Conservation (phyloP, 768 basidiomycete genomes). For the Mycena vulgaris region DNA sequence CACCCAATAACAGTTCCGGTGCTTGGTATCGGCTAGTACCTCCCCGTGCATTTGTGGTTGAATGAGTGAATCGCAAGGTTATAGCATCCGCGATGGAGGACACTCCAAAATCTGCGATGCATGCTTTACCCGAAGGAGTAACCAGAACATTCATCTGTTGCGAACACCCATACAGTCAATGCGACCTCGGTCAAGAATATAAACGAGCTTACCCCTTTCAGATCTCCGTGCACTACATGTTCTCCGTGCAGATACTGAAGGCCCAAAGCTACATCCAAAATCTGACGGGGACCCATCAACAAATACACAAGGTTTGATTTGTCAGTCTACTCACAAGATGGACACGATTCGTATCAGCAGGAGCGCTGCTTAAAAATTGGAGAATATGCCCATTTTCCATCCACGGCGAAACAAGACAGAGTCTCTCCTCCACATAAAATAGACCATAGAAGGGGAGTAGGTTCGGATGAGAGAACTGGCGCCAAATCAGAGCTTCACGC, state of each 20-base stretch:
- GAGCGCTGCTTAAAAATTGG: too few relatives aligned
- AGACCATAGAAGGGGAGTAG: conserved; percentile 36
- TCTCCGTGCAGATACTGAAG: conserved; percentile 28
- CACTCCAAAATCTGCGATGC: conserved; percentile 36
- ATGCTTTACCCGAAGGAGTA: conserved; percentile 34
- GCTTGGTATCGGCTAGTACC: too few relatives aligned
- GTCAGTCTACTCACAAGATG: too few relatives aligned
- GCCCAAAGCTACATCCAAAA: too few relatives aligned
- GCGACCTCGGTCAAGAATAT: too few relatives aligned
- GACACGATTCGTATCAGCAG: too few relatives aligned
- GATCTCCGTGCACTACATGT: too few relatives aligned
- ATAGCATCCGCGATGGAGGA: conserved; percentile 24
- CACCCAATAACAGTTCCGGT: too few relatives aligned
- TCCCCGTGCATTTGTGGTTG: conserved; percentile 15
- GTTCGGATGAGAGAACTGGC: conserved; percentile 38
- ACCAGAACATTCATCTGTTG: conserved; percentile 24
- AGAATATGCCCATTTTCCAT: conserved; percentile 6
- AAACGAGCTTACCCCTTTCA: conserved; percentile 26
- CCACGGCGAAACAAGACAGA: conserved; percentile 34
- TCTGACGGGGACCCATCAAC: too few relatives aligned
- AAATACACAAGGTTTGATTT: too few relatives aligned
- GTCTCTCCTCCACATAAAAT: conserved; percentile 21
- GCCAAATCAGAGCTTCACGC: conserved; percentile 37
- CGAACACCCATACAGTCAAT: too few relatives aligned
- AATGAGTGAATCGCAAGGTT: conserved; percentile 24